Evolutionary conservation across 129 eudicot genomes (phyloP), one percentile per base, ranked within the genome.

Genomic region (Lactuca sativa): DNA sequence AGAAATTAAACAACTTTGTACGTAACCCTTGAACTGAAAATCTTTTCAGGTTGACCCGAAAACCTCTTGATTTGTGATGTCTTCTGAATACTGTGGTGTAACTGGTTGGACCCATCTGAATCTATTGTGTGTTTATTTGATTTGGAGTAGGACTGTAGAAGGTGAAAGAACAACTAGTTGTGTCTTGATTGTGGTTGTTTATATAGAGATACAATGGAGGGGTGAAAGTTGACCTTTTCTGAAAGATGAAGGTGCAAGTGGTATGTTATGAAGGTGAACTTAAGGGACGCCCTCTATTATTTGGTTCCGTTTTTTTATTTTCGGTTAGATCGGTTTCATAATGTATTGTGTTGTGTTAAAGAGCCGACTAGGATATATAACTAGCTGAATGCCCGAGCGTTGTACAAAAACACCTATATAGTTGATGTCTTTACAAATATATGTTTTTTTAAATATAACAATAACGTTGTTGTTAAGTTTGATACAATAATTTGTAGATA

Each of bases 1-100:
- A 65, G 59, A 90, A 33, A 31, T 59, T 68, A 10, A 74, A 54
- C 83, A 90, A 79, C 64, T 80, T 83, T 32, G 79, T 75, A 3
- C 97, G 84, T 16, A 91, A 21, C 41, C 88, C 67, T 36, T 78
- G 80, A 36, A 91, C 85, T 6, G 81, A 87, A 61, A 87, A 82
- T 72, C 84, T 79, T 59, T 82, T 83, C 16, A 75, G 47, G 66
- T 79, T 81, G 31, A 91, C 70, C 25, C 86, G 85, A 51, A 91
- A 80, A 34, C 97, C 95, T 75, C 78, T 82, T 3, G 67, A 41
- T 6, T 83, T 84, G 40, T 67, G 56, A 69, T 75, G 78, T 51
- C 75, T 77, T 66, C 77, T 75, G 51, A 72, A 80, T 48, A 74
- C 71, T 58, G 75, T 81, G 47, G 81, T 70, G 83, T 87, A 87